Base-by-base conservation (phyloP, 2,329 filamentous ascomycete species). In the Endoconidiophora polonica region DNA sequence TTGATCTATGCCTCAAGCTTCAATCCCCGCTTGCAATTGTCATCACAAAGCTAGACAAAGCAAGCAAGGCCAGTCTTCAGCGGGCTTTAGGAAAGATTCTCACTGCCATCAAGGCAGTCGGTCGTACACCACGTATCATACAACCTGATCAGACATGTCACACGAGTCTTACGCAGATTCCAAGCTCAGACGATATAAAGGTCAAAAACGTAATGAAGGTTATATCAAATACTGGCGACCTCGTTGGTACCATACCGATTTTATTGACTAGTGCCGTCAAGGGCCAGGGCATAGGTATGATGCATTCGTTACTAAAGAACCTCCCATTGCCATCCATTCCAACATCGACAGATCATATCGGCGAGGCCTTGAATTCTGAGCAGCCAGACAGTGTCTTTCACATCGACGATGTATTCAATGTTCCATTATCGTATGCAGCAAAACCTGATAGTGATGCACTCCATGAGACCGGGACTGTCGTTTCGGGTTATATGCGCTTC, bases 31-130 rank as follows among this genome's bases (percentile, higher is more conserved):
- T 95, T 50, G 74, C 83, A 5, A 74, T 98, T 9, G 73, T 90
- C 22, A 82, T 98, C 52, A 96, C 91, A 1, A 98, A 96, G 61
- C 72, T 93, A 54, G 91, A 98, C 57, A 64, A 94, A 41, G 86
- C 87, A 14, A 88, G 81, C 12, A 87, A 81, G 56, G 63, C 68
- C 9, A 79, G 79, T 7, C 62, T 96, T 6, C 77, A 79, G 50
- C 74, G 75, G 46, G 86, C 77, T 0, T 67, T 96, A 54, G 74
- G 74, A 14, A 84, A 79, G 57, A 68, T 94, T 2, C 68, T 96
- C 29, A 82, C 86, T 0, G 73, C 77, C 2, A 69, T 96, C 46
- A 96, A 95, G 65, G 72, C 74, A 14, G 75, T 77, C 23, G 83
- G 83, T 3, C 77, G 85, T 52, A 76, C 73, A 46, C 88, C 90